Base-by-base conservation (phyloP, 2,329 filamentous ascomycete species). In the Diaporthe sp. region DNA sequence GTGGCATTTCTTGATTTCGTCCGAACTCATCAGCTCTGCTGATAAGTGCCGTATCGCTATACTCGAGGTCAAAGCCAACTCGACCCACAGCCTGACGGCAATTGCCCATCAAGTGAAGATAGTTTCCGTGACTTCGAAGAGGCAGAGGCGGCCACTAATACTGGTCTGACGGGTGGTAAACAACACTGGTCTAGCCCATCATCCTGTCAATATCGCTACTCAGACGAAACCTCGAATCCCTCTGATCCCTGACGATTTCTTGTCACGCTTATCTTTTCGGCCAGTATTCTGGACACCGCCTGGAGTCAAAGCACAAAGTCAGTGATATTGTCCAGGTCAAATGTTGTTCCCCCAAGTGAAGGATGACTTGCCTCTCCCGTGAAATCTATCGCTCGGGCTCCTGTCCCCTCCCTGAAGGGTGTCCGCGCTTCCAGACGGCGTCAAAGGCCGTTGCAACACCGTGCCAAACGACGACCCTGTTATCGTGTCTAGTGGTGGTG, bases 201-300 rank as follows among this genome's bases (percentile, higher is more conserved):
- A 5, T 38, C 6, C 61, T 30, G 38, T 50, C 19, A 19, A 15
- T 40, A 6, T 57, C 33, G 35, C 47, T 28, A 12, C 30, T 79
- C 77, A 83, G 61, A 81, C 77, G 73, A 84, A 82, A 13, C 82
- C 82, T n/a, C 82, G 79, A 67, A 86, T 85, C 19, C 82, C 82
- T 30, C 83, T 81, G 35, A 85, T 80, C 12, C 82, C 83, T 13
- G 78, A 73, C 0, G 80, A 78, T 78, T 85, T 86, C 78, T 85
- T 86, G 22, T 85, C 82, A 73, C 87, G 86, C 75, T 85, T 85
- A 72, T 90, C 87, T 77, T 89, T 87, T 4, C 85, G 85, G 1
- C 85, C 80, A 40, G 84, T 80, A 78, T 87, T 89, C 33, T 68
- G 64, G 33, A 87, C 82, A 30, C 87, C 86, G 25, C 87, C 88